Evolutionary conservation across 352 stramenopile species (phyloP).

Genomic region (Hyaloperonospora brassicae): DNA sequence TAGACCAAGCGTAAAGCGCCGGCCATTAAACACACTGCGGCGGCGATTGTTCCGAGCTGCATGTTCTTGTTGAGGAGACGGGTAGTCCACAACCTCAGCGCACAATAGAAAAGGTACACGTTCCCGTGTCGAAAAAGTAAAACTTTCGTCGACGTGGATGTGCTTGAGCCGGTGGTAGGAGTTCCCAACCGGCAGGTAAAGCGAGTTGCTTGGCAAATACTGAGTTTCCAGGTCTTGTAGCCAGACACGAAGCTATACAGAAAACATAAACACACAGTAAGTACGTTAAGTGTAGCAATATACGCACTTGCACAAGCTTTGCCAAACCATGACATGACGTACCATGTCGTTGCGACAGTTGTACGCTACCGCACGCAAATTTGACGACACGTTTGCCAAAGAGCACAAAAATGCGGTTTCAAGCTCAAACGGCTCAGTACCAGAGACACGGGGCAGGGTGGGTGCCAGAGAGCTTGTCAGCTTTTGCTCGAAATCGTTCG

Average conservation of each 20-base stretch:
- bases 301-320: neutral
- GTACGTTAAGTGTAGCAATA: no score
- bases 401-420: constrained; percentile 61
- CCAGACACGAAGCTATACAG: constrained; percentile 52
- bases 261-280: constrained; percentile 1
- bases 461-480: constrained; percentile 4
- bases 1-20: constrained; percentile 53
- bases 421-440: constrained; percentile 53
- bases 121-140: constrained; percentile 77
- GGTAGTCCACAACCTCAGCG: constrained; percentile 70
- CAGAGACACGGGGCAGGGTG: constrained; percentile 7
- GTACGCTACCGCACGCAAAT: constrained; percentile 52
- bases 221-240: constrained; percentile 53
- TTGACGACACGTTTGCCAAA: constrained; percentile 69
- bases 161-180: constrained; percentile 67
- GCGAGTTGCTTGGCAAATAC: constrained; percentile 67
- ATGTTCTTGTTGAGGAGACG: constrained; percentile 24
- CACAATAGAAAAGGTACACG: constrained; percentile 76
- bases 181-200: constrained; percentile 75
- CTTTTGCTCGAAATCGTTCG: constrained; percentile 42
- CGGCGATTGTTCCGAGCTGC: constrained; percentile 27
- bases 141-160: constrained; percentile 72
- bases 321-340: constrained; percentile 2
- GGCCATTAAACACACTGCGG: constrained; percentile 43
- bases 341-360: constrained; percentile 63